Evolutionary conservation across 371 early-diverging fungal species (phyloP).

Genomic region (Rhizomucor pusillus): DNA sequence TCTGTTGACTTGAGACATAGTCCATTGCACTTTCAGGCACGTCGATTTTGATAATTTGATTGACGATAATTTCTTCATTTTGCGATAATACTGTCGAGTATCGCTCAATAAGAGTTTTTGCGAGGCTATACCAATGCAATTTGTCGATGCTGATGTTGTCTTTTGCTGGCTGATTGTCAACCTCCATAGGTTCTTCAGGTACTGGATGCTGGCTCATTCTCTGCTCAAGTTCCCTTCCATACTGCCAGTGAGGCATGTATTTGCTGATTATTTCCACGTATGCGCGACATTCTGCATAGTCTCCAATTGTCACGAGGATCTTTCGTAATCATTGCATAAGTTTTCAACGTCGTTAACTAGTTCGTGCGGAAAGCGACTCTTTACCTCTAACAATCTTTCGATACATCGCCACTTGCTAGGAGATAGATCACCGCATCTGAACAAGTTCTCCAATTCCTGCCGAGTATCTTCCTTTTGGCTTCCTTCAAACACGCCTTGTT

Average conservation of each 20-base stretch:
- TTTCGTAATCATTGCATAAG: slow-evolving; percentile 11
- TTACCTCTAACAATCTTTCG: slow-evolving; percentile 55
- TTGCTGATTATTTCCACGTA: slow-evolving; percentile 33
- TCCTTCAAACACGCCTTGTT: slow-evolving; percentile 36
- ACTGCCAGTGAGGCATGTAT: slow-evolving; percentile 34
- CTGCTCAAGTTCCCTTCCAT: slow-evolving; percentile 27
- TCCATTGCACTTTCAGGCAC: neutral
- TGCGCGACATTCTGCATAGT: slow-evolving; percentile 40
- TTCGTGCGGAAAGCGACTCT: slow-evolving; percentile 3
- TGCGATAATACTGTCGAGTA: too few relatives aligned
- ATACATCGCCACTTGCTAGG: slow-evolving; percentile 53
- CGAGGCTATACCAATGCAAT: slow-evolving; percentile 7
- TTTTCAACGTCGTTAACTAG: neutral
- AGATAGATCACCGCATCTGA: slow-evolving; percentile 10
- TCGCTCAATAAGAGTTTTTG: slow-evolving; percentile 4
- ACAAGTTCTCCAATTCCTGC: slow-evolving; percentile 6
- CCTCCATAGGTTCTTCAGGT: neutral
- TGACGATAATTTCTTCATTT: neutral
- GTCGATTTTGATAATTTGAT: neutral
- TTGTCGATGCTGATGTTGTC: slow-evolving; percentile 6
- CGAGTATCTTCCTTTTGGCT: slow-evolving; percentile 5
- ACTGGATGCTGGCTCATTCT: slow-evolving; percentile 2
- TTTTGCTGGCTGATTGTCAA: neutral
- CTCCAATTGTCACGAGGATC: slow-evolving; percentile 60
- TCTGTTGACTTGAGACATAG: too few relatives aligned